phyloP scores from a whole-genome alignment of 176 grass and related monocot genomes.

The Oryza brachyantha region DNA sequence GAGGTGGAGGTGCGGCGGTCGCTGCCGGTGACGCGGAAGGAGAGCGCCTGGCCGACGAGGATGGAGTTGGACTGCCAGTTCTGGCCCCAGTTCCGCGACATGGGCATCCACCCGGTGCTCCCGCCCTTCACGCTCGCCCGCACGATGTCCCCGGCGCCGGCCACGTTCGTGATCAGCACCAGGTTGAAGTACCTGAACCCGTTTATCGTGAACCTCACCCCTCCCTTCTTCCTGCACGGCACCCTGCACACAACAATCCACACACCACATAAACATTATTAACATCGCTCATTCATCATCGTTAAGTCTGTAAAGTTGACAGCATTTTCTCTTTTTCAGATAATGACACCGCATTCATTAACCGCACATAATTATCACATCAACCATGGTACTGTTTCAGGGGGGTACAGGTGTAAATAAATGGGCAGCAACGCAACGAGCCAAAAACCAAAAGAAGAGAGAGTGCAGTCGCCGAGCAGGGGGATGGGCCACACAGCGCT shows the following conservation, averaged over 20 bases:
- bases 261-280: too few relatives aligned
- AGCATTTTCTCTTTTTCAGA: too few relatives aligned
- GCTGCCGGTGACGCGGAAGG: slow-evolving; percentile 72
- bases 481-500: not conserved
- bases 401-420: too few relatives aligned
- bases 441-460: too few relatives aligned
- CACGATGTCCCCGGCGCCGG: slow-evolving; percentile 62
- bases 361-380: not conserved
- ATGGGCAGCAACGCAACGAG: too few relatives aligned
- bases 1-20: slow-evolving; percentile 71
- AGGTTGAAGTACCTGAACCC: slow-evolving; percentile 92
- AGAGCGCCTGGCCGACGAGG: slow-evolving; percentile 63
- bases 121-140: slow-evolving; percentile 54
- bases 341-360: too few relatives aligned
- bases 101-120: slow-evolving; percentile 62
- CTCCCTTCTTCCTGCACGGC: slow-evolving; percentile 53
- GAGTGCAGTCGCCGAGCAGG: not conserved
- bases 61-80: slow-evolving; percentile 81
- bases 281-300: too few relatives aligned
- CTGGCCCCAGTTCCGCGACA: slow-evolving; percentile 94
- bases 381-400: not conserved
- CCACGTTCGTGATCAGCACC: slow-evolving; percentile 86
- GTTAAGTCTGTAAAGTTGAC: too few relatives aligned
- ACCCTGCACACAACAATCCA: slow-evolving; percentile 42
- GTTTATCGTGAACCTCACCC: slow-evolving; percentile 70